Conservation (phyloP, 768 basidiomycete species). For the Lactarius trivialis region DNA sequence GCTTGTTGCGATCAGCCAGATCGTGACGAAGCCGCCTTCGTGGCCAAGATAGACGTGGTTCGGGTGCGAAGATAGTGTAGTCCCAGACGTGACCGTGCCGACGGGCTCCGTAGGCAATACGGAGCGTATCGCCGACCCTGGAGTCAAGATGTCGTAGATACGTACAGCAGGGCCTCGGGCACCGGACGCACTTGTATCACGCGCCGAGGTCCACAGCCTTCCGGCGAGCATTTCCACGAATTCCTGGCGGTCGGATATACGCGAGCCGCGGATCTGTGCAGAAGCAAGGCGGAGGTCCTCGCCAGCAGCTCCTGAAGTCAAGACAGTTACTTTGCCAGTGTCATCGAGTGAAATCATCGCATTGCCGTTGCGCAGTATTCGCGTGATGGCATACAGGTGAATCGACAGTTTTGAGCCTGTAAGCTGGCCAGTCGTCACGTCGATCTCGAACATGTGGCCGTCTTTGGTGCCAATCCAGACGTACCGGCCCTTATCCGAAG, state of each 20-base stretch:
- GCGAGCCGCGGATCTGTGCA: slow-evolving; percentile 49
- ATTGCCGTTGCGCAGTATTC: slow-evolving; percentile 66
- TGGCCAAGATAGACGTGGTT: slow-evolving; percentile 78
- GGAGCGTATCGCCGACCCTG: slow-evolving; percentile 48
- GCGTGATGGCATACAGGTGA: slow-evolving; percentile 60
- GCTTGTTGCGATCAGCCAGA: slow-evolving; percentile 60
- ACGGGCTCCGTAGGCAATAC: slow-evolving; percentile 62
- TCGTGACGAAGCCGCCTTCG: slow-evolving; percentile 80
- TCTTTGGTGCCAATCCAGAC: slow-evolving; percentile 91
- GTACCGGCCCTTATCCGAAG: slow-evolving; percentile 50
- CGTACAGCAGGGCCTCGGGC: slow-evolving; percentile 63
- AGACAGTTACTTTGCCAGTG: slow-evolving; percentile 74
- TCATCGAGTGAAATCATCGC: slow-evolving; percentile 83
- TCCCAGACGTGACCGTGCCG: slow-evolving; percentile 77
- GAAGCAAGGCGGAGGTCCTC: slow-evolving; percentile 33
- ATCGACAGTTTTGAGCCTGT: slow-evolving; percentile 51
- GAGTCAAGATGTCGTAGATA: slow-evolving; percentile 68
- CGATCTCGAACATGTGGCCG: slow-evolving; percentile 79
- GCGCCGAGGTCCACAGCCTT: slow-evolving; percentile 75
- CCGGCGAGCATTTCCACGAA: slow-evolving; percentile 71
- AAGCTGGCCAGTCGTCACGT: slow-evolving; percentile 54
- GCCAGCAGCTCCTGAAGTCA: slow-evolving; percentile 41
- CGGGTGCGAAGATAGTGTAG: slow-evolving; percentile 63
- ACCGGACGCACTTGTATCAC: slow-evolving; percentile 37
- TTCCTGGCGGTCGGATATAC: slow-evolving; percentile 76